Conservation (phyloP, 2,329 filamentous ascomycete genomes). For the Botryotinia calthae region DNA sequence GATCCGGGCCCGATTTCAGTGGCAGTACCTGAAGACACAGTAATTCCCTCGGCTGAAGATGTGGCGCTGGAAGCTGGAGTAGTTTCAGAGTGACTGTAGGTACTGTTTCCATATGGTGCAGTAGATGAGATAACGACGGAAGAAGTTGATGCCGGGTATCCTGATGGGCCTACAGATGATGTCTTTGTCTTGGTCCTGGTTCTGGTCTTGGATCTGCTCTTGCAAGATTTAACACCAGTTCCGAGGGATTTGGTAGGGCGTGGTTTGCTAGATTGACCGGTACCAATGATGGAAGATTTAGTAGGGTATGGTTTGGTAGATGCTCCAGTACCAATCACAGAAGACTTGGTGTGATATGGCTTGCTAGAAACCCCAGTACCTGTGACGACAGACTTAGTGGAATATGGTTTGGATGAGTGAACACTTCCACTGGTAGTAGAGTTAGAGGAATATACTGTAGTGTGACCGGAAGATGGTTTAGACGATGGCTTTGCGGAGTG, state of each 20-base stretch:
- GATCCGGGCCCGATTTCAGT: neutral
- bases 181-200: constrained; percentile 26
- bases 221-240: neutral
- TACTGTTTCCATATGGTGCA: constrained; percentile 15
- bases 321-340: neutral
- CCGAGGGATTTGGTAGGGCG: neutral
- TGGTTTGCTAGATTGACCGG: neutral
- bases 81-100: neutral
- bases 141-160: neutral
- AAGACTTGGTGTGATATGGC: neutral
- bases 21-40: neutral
- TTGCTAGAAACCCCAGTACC: neutral
- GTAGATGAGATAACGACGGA: neutral
- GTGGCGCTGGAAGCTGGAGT: neutral
- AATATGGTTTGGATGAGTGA: neutral
- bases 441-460: neutral
- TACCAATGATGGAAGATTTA: neutral
- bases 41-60: constrained; percentile 6
- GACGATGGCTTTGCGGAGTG: neutral
- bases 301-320: neutral
- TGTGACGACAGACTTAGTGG: neutral
- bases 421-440: neutral
- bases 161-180: neutral
- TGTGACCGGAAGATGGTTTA: constrained; percentile 13
- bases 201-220: neutral